phyloP scores from a whole-genome alignment of 441 rosid genomes.

The Viola pubescens region DNA sequence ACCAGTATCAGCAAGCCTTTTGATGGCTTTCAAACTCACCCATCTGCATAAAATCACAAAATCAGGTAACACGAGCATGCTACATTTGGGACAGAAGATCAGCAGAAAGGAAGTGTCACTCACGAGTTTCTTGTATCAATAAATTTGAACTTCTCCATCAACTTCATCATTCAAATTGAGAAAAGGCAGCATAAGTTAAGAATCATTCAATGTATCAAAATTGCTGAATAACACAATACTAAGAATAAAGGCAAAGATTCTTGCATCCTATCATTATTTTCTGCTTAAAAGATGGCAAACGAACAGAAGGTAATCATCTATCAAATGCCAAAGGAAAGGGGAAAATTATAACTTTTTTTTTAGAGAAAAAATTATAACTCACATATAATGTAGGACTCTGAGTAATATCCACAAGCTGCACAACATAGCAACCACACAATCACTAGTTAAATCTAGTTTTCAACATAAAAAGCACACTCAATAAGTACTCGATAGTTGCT shows the following conservation, averaged over 20 bases:
- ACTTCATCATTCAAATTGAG: conserved; percentile 28
- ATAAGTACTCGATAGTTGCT: too few relatives aligned
- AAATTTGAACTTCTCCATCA: conserved; percentile 38
- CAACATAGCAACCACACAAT: conserved; percentile 13
- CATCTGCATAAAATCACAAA: conserved; percentile 34
- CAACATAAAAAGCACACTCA: not conserved
- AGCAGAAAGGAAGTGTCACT: conserved; percentile 21
- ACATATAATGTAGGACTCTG: conserved; percentile 30
- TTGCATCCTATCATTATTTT: not conserved
- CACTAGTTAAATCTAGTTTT: conserved; percentile 8
- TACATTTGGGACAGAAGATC: not conserved
- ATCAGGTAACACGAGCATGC: conserved; percentile 8
- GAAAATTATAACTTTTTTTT: not conserved
- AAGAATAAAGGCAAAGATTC: not conserved
- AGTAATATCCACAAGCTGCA: conserved; percentile 45
- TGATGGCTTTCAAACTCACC: conserved; percentile 46
- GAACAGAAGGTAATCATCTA: not conserved
- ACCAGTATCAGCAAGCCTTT: conserved; percentile 45
- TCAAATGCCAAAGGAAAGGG: not conserved
- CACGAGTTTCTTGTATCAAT: conserved; percentile 46
- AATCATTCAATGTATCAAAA: not conserved
- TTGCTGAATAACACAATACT: conserved; percentile 10
- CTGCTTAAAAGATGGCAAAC: not conserved
- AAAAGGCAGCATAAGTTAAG: conserved; percentile 12
- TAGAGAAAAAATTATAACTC: conserved; percentile 19